phyloP scores from a whole-genome alignment of 371 early-diverging fungal genomes.

The Actinomortierella wolfii region DNA sequence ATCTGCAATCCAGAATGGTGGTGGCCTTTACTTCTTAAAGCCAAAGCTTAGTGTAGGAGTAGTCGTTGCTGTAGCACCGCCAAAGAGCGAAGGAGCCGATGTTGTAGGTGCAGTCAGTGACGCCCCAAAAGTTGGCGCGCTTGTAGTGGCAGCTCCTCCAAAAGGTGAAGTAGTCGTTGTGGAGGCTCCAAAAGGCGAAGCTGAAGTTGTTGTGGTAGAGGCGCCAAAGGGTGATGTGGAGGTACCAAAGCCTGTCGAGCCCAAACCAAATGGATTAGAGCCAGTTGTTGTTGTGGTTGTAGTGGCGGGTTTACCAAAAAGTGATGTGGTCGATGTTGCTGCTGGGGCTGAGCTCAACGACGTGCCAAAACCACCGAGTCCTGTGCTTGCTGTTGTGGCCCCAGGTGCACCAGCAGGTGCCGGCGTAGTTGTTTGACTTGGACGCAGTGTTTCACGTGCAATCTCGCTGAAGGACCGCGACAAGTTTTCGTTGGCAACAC shows the following conservation, averaged over 20 bases:
- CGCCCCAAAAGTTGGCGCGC: background rate
- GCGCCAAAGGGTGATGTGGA: constrained; percentile 2
- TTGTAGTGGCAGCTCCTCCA: constrained; percentile 5
- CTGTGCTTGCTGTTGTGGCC: background rate
- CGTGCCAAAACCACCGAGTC: constrained; percentile 7
- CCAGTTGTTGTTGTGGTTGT: background rate
- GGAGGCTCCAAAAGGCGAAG: constrained; percentile 9
- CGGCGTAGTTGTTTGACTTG: constrained; percentile 1
- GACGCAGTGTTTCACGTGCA: background rate
- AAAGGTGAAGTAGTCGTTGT: constrained; percentile 3
- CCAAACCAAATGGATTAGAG: too few relatives aligned
- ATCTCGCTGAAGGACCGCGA: constrained; percentile 5
- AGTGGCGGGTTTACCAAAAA: background rate
- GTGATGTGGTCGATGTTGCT: constrained; percentile 6
- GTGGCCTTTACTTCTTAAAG: too few relatives aligned
- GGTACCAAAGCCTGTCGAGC: too few relatives aligned
- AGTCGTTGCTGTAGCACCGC: background rate
- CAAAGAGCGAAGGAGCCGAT: background rate
- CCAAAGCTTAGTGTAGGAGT: too few relatives aligned
- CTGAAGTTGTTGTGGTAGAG: background rate
- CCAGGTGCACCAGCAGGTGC: background rate
- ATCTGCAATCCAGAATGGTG: too few relatives aligned
- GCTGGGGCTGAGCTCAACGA: too few relatives aligned
- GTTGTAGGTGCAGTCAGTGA: background rate
- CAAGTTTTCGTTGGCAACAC: too few relatives aligned